Evolutionary conservation across 352 stramenopile genomes (phyloP), one percentile per base, ranked within the genome.

Genomic region (Globisporangium nagaii): DNA sequence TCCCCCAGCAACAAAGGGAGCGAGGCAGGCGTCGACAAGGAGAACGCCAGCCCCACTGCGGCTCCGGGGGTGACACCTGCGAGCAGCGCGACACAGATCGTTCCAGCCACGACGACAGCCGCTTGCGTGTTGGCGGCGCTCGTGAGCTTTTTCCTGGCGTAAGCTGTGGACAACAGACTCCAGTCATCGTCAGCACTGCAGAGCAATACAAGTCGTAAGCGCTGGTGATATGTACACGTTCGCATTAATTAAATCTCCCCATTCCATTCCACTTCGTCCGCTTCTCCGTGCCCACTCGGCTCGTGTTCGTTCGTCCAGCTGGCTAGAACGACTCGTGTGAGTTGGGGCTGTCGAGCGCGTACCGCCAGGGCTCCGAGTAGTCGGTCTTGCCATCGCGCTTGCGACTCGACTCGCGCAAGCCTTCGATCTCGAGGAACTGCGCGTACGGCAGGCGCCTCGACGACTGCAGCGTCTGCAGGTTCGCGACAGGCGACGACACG

Each of bases 341-440:
- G 28, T 48, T 25, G 15, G 24, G 42, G n/a, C 25, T 34, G 42
- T 48, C 42, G 17, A 34, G 25, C 27, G 49, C 37, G 30, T 59
- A 46, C 36, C 66, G 62, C 59, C 54, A 75, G 8, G 60, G 51
- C 51, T 75, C 69, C 9, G 72, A 73, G 57, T 81, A 81, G 44
- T 75, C 66, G 9, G 79, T 61, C 17, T 60, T 62, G 1, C 68
- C 60, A 3, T 71, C 52, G 17, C 68, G 65, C 35, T 75, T 70
- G 41, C 63, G 61, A 32, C 74, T 84, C 8, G 83, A 93, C 55
- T 93, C 83, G 3, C 83, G 80, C 10, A 93, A 30, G 0, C 83
- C 83, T 65, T 93, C 83, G 40, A 93, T 88, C 56, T 93, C 83
- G 22, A 93, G 70, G 12, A 65, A 86, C 32, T 86, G 79, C 8